These are phyloP conservation scores for Tricholoma saponaceum DNA, from an alignment of 768 basidiomycete species.

Conservation along the genomic window DNA sequence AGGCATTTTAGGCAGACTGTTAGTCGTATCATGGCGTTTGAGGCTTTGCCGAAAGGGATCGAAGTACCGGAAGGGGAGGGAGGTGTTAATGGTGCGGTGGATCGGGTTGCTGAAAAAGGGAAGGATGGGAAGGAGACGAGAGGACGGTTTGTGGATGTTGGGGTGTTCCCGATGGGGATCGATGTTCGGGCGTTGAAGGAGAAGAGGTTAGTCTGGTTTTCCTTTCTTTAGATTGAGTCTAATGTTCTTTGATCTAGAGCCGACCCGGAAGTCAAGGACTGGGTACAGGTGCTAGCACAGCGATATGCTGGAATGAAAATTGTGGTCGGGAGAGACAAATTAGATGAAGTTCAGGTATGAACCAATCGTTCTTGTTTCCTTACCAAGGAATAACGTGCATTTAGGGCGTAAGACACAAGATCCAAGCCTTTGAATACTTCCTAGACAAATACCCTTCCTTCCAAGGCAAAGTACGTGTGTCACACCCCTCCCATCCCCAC, in stretches of 20 bases:
- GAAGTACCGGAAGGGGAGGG: conserved; percentile 45
- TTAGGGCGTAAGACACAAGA: conserved; percentile 76
- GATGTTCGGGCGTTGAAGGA: conserved; percentile 66
- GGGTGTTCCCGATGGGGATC: conserved; percentile 89
- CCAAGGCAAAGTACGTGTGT: conserved; percentile 64
- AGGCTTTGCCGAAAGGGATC: conserved; percentile 82
- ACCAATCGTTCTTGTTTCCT: not conserved
- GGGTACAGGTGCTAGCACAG: conserved; percentile 75
- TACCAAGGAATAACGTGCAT: not conserved
- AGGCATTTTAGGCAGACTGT: conserved; percentile 86
- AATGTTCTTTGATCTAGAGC: conserved; percentile 32
- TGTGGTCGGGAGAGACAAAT: conserved; percentile 84
- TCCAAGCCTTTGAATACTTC: conserved; percentile 80
- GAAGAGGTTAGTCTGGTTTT: conserved; percentile 46
- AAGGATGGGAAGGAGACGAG: conserved; percentile 24
- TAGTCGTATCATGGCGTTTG: conserved; percentile 71
- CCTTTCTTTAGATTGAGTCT: not conserved
- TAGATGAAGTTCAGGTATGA: conserved; percentile 74
- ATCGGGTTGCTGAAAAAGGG: conserved; percentile 2
- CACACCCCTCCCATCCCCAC: not conserved
- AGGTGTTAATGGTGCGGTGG: conserved; percentile 8
- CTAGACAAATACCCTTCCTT: conserved; percentile 76
- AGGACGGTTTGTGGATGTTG: conserved; percentile 76
- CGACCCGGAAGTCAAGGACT: conserved; percentile 76
- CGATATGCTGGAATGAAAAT: conserved; percentile 85